Evolutionary conservation across 176 grass and related monocot genomes (phyloP), one percentile per base, ranked within the genome.

Genomic region (Eremochloa ophiuroides): DNA sequence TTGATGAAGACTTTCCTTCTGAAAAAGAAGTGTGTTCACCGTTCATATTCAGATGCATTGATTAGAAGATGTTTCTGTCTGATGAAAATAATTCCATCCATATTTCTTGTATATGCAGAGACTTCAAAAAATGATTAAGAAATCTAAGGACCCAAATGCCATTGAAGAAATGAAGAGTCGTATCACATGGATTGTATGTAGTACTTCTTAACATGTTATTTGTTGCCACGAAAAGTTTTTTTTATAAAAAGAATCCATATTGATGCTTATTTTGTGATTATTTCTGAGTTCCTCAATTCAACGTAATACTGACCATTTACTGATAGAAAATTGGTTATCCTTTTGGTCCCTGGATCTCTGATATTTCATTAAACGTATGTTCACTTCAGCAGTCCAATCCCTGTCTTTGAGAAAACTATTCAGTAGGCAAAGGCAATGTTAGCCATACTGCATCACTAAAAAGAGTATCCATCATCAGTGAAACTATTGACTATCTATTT

Each of bases 131-230:
- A 63, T 92, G 56, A 89, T 98, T 63, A 87, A 87, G 81, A 98
- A 95, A 88, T 91, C 87, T 4, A 95, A 93, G 76, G 91, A 98
- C 67, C 71, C 83, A 59, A 79, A 89, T 82, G 93, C 76, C 16
- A 51, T 91, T 77, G 86, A 80, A 82, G 96, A 98, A 91, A 85
- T 91, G 62, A 91, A 89, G 87, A 86, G 65, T 50, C 93, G 68
- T 9, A 25, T 98, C 59, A 86, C 92, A 80, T 98, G 90, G 91
- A 98, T 98, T 86, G 96, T 98, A 90, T 77, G 90, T 91, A 66
- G 77, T 67, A 42, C 61, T 41, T 70, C n/a, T 43, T 63, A 33
- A 48, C 6, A 63, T 75, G 22, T 76, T 83, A 20, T 7, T 17
- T 69, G 34, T 71, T 83, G 20, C 31, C 35, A 13, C 81, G 61